These are phyloP conservation scores for Trypanosoma vivax DNA, from an alignment of 208 protist genomes.

Conservation along the genomic window DNA sequence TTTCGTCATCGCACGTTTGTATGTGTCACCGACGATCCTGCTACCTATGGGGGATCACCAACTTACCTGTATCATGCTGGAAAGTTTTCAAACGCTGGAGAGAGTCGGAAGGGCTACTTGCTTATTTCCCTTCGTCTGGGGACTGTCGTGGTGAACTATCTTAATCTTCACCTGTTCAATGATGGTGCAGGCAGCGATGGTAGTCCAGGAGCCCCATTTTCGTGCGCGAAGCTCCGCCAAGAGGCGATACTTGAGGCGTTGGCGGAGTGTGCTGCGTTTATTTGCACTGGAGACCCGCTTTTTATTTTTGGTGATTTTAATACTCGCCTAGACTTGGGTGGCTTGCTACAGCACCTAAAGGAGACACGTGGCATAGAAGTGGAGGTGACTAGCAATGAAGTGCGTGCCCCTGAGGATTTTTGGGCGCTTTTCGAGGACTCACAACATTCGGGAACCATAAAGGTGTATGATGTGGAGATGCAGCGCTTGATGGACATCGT, in stretches of 20 bases:
- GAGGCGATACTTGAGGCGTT: conserved; percentile 56
- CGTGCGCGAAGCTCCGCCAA: conserved; percentile 36
- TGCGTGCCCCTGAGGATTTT: conserved; percentile 42
- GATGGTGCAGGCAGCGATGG: conserved; percentile 57
- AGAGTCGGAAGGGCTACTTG: conserved; percentile 68
- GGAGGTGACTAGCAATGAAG: conserved; percentile 25
- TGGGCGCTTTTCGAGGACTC: conserved; percentile 41
- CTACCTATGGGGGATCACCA: conserved; percentile 53
- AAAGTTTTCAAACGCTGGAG: conserved; percentile 50
- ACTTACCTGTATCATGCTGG: conserved; percentile 44
- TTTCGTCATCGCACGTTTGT: conserved; percentile 79
- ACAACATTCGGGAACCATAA: conserved; percentile 15
- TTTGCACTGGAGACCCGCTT: conserved; percentile 49
- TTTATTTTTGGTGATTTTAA: conserved; percentile 82
- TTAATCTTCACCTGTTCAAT: conserved; percentile 73
- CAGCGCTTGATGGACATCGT: conserved; percentile 44
- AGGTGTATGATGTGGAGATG: conserved; percentile 43
- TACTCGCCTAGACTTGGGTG: conserved; percentile 45
- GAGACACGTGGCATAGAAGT: conserved; percentile 30
- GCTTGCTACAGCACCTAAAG: conserved; percentile 28
- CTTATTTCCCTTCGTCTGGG: conserved; percentile 70
- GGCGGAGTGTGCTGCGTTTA: conserved; percentile 39
- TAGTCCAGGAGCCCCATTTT: conserved; percentile 32
- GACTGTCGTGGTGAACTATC: conserved; percentile 47
- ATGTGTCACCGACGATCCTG: conserved; percentile 60